Conservation (phyloP, 169 alveolate species). For the Blepharisma undulans region DNA sequence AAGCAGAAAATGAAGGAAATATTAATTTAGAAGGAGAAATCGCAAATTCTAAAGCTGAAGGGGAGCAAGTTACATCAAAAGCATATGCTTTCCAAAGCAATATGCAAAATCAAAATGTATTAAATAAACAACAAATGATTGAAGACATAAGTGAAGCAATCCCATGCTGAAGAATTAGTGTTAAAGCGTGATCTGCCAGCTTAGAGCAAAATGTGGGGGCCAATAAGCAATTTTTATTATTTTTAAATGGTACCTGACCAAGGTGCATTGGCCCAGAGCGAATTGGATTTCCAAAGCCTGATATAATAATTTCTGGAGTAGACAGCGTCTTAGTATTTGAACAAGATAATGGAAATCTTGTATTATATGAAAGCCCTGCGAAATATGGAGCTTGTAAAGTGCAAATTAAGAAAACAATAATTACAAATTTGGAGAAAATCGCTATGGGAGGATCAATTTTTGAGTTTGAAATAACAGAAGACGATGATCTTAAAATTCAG, state of each 20-base stretch:
- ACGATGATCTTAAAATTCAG: neutral
- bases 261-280: neutral
- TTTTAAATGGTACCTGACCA: neutral
- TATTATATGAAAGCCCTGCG: neutral
- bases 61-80: no score
- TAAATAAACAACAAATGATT: neutral
- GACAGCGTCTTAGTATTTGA: neutral
- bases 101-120: neutral
- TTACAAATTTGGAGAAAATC: neutral
- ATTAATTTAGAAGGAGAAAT: no score
- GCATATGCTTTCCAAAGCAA: neutral
- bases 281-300: neutral
- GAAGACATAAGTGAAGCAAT: neutral
- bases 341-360: neutral
- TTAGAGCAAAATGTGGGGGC: neutral
- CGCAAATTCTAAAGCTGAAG: no score
- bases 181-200: neutral
- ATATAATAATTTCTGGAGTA: neutral
- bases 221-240: neutral
- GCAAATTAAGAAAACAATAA: neutral
- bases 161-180: neutral
- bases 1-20: no score
- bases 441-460: neutral
- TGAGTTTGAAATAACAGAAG: neutral
- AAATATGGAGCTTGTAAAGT: neutral